Percentiles rank a stretch among this genome's conserved stretches.
Conservation (phyloP, 768 basidiomycete species). For the Xerocomellus amylosporus region DNA sequence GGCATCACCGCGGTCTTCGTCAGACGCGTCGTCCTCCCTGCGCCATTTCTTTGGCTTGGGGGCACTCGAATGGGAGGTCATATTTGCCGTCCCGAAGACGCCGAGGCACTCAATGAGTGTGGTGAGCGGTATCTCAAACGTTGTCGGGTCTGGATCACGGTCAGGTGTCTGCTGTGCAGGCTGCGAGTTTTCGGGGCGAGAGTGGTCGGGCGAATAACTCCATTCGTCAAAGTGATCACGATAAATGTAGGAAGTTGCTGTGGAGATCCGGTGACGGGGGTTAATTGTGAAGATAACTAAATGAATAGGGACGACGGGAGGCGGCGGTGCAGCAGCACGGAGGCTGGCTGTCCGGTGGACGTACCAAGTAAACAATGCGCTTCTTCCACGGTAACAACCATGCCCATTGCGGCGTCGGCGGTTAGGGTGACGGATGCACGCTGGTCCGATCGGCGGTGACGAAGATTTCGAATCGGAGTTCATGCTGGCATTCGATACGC, state of each 20-base stretch:
- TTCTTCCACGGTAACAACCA: conserved; percentile 84
- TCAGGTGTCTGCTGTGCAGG: conserved; percentile 10
- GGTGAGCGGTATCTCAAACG: conserved; percentile 82
- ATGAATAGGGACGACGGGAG: background rate
- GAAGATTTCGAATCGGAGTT: conserved; percentile 6
- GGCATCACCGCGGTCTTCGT: conserved; percentile 37
- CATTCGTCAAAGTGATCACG: conserved; percentile 79
- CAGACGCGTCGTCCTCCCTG: conserved; percentile 45
- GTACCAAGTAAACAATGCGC: conserved; percentile 75
- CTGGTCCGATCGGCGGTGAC: conserved; percentile 36
- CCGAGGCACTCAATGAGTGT: conserved; percentile 89
- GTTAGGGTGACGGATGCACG: conserved; percentile 74
- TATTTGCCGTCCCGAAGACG: conserved; percentile 80
- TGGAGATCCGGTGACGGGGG: background rate
- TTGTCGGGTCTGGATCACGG: conserved; percentile 27
- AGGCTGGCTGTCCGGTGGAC: conserved; percentile 17
- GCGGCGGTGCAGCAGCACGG: background rate
- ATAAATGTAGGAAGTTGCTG: conserved; percentile 84
- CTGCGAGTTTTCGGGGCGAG: conserved; percentile 26
- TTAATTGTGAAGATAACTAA: background rate
- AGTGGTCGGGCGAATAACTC: conserved; percentile 49
- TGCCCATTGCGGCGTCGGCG: conserved; percentile 61
- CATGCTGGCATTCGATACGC: background rate
- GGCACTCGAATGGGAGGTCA: conserved; percentile 28
- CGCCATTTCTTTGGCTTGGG: conserved; percentile 49